Evolutionary conservation across 371 early-diverging fungal genomes (phyloP).

Genomic region (Basidiobolus meristosporus): DNA sequence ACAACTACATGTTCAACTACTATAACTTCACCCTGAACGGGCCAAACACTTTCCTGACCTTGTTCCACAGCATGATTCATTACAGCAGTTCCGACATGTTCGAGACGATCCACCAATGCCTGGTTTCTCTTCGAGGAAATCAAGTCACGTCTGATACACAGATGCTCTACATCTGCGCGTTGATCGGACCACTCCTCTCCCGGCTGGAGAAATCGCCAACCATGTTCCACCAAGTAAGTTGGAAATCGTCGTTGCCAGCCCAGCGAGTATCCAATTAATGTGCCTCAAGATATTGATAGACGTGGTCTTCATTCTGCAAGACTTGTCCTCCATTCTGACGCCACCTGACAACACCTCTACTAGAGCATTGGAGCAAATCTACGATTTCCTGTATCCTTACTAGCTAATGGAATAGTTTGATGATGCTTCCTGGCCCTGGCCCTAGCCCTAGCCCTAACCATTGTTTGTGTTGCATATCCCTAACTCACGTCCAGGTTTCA

Average conservation of each 20-base stretch:
- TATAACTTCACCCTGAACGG: conserved; percentile 33
- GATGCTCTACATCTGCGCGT: conserved; percentile 45
- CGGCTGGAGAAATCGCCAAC: conserved; percentile 35
- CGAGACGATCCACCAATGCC: not conserved
- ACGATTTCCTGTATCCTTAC: conserved; percentile 20
- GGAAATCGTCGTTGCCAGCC: not conserved
- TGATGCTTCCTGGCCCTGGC: too few relatives aligned
- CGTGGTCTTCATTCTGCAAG: conserved; percentile 23
- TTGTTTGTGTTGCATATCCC: too few relatives aligned
- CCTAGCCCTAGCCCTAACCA: too few relatives aligned
- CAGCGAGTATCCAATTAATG: not conserved
- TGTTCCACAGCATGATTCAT: conserved; percentile 37
- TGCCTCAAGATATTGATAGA: conserved; percentile 18
- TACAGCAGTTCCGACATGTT: conserved; percentile 37
- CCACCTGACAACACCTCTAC: conserved; percentile 24
- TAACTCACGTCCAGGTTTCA: too few relatives aligned
- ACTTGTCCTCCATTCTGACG: conserved; percentile 20
- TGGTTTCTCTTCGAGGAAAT: conserved; percentile 8
- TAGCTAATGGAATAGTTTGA: too few relatives aligned
- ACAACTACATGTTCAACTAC: conserved; percentile 34
- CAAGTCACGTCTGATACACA: conserved; percentile 45
- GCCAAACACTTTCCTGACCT: conserved; percentile 34
- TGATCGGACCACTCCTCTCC: conserved; percentile 52
- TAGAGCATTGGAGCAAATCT: conserved; percentile 26
- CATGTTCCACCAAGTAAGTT: conserved; percentile 18